phyloP scores from a whole-genome alignment of 179 eudicot genomes.

The Beta macrorhiza region DNA sequence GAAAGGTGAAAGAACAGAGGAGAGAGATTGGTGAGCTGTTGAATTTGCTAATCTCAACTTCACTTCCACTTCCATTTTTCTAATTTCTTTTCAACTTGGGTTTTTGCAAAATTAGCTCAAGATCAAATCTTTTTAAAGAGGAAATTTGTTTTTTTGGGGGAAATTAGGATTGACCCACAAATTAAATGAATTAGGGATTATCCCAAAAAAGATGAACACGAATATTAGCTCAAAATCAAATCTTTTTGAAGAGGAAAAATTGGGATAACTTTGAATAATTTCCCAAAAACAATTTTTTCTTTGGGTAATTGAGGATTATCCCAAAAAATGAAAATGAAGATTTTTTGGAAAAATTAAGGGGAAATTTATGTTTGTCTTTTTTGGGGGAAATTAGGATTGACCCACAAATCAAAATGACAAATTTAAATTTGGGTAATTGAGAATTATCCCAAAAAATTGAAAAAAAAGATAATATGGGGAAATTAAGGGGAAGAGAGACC shows the following conservation, averaged over 20 bases:
- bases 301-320: not conserved
- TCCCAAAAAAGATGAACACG: not conserved
- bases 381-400: not conserved
- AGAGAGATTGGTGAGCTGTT: constrained; percentile 46
- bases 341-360: too few species aligned
- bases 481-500: constrained; percentile 50
- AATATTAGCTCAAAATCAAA: not conserved
- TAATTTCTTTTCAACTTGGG: too few species aligned
- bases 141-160: too few species aligned
- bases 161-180: not conserved
- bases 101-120: too few species aligned
- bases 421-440: not conserved
- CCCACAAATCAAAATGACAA: not conserved
- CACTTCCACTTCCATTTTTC: constrained; percentile 78
- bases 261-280: too few species aligned
- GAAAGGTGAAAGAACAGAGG: constrained; percentile 57
- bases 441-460: not conserved
- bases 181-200: not conserved
- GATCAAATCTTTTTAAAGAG: too few species aligned
- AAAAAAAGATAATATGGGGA: not conserved
- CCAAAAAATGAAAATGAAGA: not conserved
- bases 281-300: too few species aligned
- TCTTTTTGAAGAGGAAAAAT: too few species aligned
- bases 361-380: too few species aligned
- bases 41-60: constrained; percentile 66